Percentiles rank a stretch among this genome's conserved stretches.
These are phyloP conservation scores for Earliella scabrosa DNA, from an alignment of 1,284 basidiomycete genomes.

Conservation along the genomic window DNA sequence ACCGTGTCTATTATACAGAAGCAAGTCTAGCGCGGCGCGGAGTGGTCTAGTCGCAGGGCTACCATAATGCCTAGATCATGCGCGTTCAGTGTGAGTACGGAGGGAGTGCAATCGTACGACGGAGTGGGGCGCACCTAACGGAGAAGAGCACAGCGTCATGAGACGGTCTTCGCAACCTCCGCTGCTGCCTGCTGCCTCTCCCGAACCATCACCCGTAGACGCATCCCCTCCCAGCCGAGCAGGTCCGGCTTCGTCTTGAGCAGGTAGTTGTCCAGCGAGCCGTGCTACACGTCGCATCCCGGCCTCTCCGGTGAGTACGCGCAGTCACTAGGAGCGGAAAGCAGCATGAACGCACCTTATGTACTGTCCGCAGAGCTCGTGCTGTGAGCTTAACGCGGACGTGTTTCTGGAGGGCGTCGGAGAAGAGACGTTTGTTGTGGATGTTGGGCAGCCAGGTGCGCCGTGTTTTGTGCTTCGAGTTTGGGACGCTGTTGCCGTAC, in stretches of 20 bases:
- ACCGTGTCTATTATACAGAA: no score
- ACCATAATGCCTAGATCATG: not conserved
- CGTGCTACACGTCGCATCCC: constrained; percentile 48
- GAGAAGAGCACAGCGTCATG: not conserved
- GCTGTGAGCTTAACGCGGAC: constrained; percentile 75
- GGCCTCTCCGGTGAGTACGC: not conserved
- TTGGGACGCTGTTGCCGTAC: constrained; percentile 90
- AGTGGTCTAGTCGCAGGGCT: no score
- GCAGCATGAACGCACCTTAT: constrained; percentile 58
- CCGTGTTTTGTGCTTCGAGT: constrained; percentile 91
- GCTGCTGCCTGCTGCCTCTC: constrained; percentile 24
- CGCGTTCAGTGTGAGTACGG: not conserved
- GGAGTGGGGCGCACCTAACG: constrained; percentile 12
- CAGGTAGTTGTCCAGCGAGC: constrained; percentile 82
- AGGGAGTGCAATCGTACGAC: constrained; percentile 1
- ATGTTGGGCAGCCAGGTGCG: constrained; percentile 90
- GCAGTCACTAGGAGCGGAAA: not conserved
- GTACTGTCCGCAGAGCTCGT: constrained; percentile 76
- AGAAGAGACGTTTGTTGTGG: constrained; percentile 73
- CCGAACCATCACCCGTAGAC: constrained; percentile 61
- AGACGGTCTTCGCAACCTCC: constrained; percentile 3
- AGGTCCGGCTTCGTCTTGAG: constrained; percentile 65
- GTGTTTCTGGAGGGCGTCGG: constrained; percentile 61
- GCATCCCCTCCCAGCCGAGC: constrained; percentile 78
- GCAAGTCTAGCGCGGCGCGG: no score